These are phyloP conservation scores for Exophiala viscosa DNA, from an alignment of 2,329 filamentous ascomycete genomes.

Conservation along the genomic window DNA sequence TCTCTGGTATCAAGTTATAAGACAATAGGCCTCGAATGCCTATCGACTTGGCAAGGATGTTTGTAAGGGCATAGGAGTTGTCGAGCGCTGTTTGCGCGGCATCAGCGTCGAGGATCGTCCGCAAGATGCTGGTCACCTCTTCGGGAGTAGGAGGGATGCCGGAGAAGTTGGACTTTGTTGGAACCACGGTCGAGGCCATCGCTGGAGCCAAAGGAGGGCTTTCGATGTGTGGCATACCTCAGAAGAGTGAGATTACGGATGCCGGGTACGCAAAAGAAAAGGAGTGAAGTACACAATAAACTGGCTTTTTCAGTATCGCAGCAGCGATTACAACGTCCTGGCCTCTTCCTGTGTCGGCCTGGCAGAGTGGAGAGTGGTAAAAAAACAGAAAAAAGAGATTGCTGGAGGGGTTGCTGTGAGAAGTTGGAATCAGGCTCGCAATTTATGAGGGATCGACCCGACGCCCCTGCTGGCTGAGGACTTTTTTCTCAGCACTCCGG, in stretches of 20 bases:
- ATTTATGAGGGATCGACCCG: not conserved
- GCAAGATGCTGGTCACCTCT: conserved; percentile 62
- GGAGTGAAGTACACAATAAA: no score
- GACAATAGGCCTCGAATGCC: conserved; percentile 60
- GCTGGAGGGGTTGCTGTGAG: conserved; percentile 3
- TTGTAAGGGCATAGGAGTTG: conserved; percentile 62
- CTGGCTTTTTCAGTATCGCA: not conserved
- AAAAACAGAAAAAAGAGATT: conserved; percentile 5
- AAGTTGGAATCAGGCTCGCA: conserved; percentile 19
- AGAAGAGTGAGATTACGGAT: not conserved
- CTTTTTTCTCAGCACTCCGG: conserved; percentile 12
- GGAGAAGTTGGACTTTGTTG: conserved; percentile 42
- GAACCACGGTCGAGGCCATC: conserved; percentile 42
- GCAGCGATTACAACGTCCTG: not conserved
- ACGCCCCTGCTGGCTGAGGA: conserved; percentile 1
- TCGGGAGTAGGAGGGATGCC: conserved; percentile 57
- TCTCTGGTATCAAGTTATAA: conserved; percentile 60
- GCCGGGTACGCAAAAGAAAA: not conserved
- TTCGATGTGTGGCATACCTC: conserved; percentile 24
- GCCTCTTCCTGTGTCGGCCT: not conserved
- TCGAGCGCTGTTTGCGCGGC: conserved; percentile 68
- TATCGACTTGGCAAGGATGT: conserved; percentile 61
- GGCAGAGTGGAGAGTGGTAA: conserved; percentile 2
- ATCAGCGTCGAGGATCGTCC: conserved; percentile 65
- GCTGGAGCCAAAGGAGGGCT: conserved; percentile 20